phyloP scores from a whole-genome alignment of 148 eudicot genomes.

The Selenicereus undatus region DNA sequence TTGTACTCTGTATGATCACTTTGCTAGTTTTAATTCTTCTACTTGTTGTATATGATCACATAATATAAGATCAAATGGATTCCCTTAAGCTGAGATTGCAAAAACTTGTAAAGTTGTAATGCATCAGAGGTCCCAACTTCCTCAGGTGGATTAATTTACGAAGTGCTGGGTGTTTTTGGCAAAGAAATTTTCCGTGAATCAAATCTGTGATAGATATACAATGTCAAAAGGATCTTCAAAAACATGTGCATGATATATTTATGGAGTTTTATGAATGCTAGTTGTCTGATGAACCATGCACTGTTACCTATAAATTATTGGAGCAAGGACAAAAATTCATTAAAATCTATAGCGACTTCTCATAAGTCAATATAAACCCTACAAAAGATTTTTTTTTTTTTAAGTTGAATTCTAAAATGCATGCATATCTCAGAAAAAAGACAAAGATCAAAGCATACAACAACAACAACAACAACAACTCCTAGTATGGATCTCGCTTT shows the following conservation, averaged over 20 bases:
- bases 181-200: constrained; percentile 2
- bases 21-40: no score
- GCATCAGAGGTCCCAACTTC: constrained; percentile 11
- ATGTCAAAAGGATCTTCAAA: background rate
- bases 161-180: constrained; percentile 15
- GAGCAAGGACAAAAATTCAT: constrained; percentile 31
- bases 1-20: no score
- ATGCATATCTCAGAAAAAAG: background rate
- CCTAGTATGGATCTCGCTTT: no score
- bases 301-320: constrained; percentile 18
- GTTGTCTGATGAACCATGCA: constrained; percentile 22
- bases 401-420: background rate
- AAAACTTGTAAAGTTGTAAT: background rate
- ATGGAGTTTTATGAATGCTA: constrained; percentile 20
- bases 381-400: background rate
- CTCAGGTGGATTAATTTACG: constrained; percentile 7
- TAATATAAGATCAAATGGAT: background rate
- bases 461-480: no score
- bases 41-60: no score
- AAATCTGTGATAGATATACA: constrained; percentile 10
- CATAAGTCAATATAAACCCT: constrained; percentile 32
- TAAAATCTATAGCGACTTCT: constrained; percentile 35
- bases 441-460: constrained; percentile 27
- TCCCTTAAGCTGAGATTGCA: background rate
- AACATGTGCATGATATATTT: background rate